Conservation (phyloP, 139 green algal genomes). For the Microglena sp. region DNA sequence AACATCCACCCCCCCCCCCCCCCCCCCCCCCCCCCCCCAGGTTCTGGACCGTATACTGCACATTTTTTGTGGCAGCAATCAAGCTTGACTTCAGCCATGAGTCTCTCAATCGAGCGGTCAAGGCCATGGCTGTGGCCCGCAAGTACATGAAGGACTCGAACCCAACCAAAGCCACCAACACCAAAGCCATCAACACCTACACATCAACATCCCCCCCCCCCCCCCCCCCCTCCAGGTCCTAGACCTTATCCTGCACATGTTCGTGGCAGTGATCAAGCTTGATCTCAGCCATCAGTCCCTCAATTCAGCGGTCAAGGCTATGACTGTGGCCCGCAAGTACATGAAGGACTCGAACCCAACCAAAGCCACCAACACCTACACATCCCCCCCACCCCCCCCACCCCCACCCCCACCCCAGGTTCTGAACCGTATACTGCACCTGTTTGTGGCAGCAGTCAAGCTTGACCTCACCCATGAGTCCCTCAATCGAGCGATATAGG, state of each 20-base stretch:
- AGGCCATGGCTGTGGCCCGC: constrained; percentile 14
- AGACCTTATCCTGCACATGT: constrained; percentile 6
- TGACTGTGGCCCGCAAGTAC: too few species aligned
- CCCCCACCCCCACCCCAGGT: too few species aligned
- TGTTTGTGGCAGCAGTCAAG: constrained; percentile 25
- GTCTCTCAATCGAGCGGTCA: constrained; percentile 10
- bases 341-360: too few species aligned
- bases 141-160: too few species aligned
- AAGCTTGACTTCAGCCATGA: constrained; percentile 11
- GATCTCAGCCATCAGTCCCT: constrained; percentile 5
- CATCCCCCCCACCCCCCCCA: too few species aligned
- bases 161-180: too few species aligned
- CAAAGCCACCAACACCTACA: too few species aligned
- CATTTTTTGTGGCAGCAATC: constrained; percentile 20
- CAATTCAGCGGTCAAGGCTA: constrained; percentile 13
- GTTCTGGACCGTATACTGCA: constrained; percentile 19
- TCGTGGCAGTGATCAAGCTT: constrained; percentile 23
- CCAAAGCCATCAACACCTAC: too few species aligned
- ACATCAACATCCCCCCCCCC: too few species aligned
- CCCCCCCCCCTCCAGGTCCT: too few species aligned
- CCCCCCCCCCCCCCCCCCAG: too few species aligned
- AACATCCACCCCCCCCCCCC: neutral
- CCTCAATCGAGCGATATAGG: constrained; percentile 11
- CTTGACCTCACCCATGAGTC: constrained; percentile 7
- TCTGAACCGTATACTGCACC: constrained; percentile 11